Conservation (phyloP, 2,329 filamentous ascomycete genomes). For the Apiospora aurea region DNA sequence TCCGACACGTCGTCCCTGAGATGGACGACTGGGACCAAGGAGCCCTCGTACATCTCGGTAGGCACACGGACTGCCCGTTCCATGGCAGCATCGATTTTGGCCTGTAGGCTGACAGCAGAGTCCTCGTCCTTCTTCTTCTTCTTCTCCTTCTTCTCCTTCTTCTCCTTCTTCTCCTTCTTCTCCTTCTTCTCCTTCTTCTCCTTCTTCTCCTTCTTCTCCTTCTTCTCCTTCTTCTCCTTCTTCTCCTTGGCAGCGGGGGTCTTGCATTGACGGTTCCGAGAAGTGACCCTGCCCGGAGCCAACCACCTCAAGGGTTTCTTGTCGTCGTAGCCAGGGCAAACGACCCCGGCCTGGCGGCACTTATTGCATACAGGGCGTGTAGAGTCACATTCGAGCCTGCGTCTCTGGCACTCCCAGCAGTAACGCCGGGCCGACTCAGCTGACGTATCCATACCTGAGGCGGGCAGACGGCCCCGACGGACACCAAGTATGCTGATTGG, state of each 20-base stretch:
- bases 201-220: background rate
- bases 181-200: background rate
- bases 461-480: background rate
- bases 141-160: background rate
- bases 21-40: slow-evolving; percentile 7
- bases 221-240: background rate
- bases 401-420: slow-evolving; percentile 53
- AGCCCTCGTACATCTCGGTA: slow-evolving; percentile 9
- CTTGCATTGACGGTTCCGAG: slow-evolving; percentile 34
- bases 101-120: background rate
- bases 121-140: background rate
- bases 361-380: slow-evolving; percentile 45
- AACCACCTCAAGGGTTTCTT: slow-evolving; percentile 49
- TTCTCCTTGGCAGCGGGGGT: slow-evolving; percentile 3
- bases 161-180: background rate
- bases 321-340: slow-evolving; percentile 49
- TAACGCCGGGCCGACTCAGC: slow-evolving; percentile 34
- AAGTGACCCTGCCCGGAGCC: slow-evolving; percentile 45
- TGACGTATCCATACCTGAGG: background rate
- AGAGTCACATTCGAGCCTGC: slow-evolving; percentile 49
- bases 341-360: slow-evolving; percentile 42
- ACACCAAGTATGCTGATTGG: background rate
- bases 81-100: background rate
- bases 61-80: background rate
- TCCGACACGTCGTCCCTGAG: slow-evolving; percentile 20